Conservation (phyloP, 1,284 basidiomycete species). For the Ganoderma boninense region DNA sequence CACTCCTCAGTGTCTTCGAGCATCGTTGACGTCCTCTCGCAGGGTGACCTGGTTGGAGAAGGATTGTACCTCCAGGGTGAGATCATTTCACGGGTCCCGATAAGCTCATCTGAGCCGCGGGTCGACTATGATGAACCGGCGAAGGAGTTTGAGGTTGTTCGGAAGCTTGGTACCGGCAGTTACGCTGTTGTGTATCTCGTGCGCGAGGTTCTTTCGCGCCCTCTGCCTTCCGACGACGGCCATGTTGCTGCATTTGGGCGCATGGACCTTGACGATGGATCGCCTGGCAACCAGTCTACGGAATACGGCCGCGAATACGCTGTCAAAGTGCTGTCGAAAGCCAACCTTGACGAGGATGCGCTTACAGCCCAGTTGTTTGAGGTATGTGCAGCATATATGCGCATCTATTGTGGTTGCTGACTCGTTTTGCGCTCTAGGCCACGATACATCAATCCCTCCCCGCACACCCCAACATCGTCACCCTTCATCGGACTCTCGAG, state of each 20-base stretch:
- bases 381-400: slow-evolving; percentile 51
- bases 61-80: slow-evolving; percentile 72
- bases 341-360: slow-evolving; percentile 88
- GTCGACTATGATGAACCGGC: slow-evolving; percentile 58
- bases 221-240: slow-evolving; percentile 56
- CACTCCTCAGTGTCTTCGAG: slow-evolving; percentile 54
- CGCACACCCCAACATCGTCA: slow-evolving; percentile 94
- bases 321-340: slow-evolving; percentile 95
- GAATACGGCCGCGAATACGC: slow-evolving; percentile 90
- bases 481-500: slow-evolving; percentile 90
- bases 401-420: slow-evolving; percentile 5
- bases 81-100: slow-evolving; percentile 60
- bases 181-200: slow-evolving; percentile 96
- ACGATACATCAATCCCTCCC: slow-evolving; percentile 95
- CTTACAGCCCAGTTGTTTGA: slow-evolving; percentile 90
- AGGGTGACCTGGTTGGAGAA: slow-evolving; percentile 76
- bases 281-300: slow-evolving; percentile 47
- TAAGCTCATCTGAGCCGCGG: slow-evolving; percentile 40
- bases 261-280: slow-evolving; percentile 65
- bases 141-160: slow-evolving; percentile 82
- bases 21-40: slow-evolving; percentile 71
- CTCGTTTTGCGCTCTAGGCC: slow-evolving; percentile 57
- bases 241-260: slow-evolving; percentile 65
- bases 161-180: slow-evolving; percentile 86
- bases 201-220: slow-evolving; percentile 79